phyloP scores from a whole-genome alignment of 1,284 basidiomycete genomes.

The Boletus smithii region DNA sequence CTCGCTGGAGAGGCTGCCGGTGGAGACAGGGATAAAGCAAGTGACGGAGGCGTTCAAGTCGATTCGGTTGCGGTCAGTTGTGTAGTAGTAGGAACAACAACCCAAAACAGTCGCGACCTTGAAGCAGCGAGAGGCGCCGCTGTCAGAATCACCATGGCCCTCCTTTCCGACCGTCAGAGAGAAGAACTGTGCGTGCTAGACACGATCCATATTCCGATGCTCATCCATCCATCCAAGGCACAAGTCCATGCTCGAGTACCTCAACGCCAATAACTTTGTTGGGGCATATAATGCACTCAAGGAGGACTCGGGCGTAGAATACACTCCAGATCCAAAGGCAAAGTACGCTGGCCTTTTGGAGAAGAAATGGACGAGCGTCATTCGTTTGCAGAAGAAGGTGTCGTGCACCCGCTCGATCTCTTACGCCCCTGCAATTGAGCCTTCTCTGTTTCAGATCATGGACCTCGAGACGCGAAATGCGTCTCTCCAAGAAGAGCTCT shows the following conservation, averaged over 20 bases:
- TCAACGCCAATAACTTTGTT: constrained; percentile 63
- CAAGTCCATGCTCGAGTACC: constrained; percentile 83
- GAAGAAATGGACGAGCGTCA: constrained; percentile 95
- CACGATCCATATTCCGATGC: constrained; percentile 6
- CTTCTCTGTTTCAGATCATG: constrained; percentile 60
- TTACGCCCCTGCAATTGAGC: constrained; percentile 14
- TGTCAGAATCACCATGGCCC: constrained; percentile 38
- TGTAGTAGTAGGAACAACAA: constrained; percentile 31
- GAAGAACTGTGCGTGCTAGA: constrained; percentile 70
- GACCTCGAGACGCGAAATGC: constrained; percentile 81
- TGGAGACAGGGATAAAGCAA: constrained; percentile 23
- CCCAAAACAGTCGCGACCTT: constrained; percentile 21
- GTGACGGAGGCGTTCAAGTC: constrained; percentile 23
- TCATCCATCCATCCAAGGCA: constrained; percentile 49
- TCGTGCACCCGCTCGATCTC: constrained; percentile 10
- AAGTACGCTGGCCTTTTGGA: constrained; percentile 83
- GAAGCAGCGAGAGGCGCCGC: neutral
- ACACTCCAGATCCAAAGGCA: constrained; percentile 77
- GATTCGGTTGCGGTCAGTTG: constrained; percentile 23
- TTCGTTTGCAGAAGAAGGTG: constrained; percentile 91
- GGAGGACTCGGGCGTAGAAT: constrained; percentile 57
- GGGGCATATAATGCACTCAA: constrained; percentile 65
- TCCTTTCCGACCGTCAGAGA: constrained; percentile 75
- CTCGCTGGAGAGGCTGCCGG: constrained; percentile 29
- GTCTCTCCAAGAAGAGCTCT: constrained; percentile 74